phyloP scores from a whole-genome alignment of 441 rosid genomes.

The Brassica hybrid region DNA sequence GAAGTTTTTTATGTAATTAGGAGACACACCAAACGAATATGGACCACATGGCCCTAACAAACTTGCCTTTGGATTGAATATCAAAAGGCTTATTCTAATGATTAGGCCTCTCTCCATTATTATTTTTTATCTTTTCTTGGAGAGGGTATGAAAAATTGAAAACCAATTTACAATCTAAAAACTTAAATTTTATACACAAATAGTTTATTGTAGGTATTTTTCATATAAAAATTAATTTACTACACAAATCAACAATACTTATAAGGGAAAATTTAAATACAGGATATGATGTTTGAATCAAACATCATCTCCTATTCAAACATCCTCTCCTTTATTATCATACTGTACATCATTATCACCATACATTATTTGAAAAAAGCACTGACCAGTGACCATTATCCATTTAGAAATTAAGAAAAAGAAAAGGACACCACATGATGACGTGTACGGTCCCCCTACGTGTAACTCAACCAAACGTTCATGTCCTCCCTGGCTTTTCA shows the following conservation, averaged over 20 bases:
- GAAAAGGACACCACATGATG: conserved; percentile 20
- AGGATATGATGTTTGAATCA: not conserved
- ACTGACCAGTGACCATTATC: conserved; percentile 29
- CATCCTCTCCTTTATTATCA: not conserved
- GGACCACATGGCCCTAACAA: conserved; percentile 3
- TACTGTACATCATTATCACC: conserved; percentile 3
- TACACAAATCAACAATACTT: not conserved
- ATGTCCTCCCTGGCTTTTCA: conserved; percentile 36
- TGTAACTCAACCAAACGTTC: conserved; percentile 38
- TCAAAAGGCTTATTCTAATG: not conserved
- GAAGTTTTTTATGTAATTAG: not conserved
- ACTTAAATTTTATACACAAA: no score
- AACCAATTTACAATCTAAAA: no score
- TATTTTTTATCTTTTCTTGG: no score
- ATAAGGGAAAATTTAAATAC: no score
- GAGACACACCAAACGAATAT: not conserved
- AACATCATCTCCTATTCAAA: not conserved
- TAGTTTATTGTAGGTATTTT: no score
- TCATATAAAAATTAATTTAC: no score
- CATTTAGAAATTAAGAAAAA: not conserved
- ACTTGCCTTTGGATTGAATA: not conserved
- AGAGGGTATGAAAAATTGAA: no score
- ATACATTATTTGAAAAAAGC: conserved; percentile 4
- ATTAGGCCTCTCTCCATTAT: not conserved
- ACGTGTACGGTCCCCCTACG: conserved; percentile 36